phyloP scores from a whole-genome alignment of 768 basidiomycete species.

The Suillus occidentalis region DNA sequence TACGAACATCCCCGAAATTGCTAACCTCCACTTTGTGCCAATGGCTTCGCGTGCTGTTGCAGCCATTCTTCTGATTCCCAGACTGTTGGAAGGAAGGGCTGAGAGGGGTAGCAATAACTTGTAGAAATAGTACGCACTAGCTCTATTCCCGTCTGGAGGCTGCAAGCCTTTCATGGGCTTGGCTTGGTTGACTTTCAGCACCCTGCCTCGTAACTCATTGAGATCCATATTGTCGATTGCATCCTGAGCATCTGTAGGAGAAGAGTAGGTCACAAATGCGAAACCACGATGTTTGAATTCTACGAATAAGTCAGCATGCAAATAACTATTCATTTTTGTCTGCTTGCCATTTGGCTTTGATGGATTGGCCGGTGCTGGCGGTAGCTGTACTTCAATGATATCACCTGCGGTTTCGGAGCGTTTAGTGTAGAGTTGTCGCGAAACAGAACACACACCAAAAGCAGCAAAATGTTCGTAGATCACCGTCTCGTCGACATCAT shows the following conservation, averaged over 20 bases:
- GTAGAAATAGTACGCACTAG: conserved; percentile 49
- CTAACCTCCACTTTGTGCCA: conserved; percentile 72
- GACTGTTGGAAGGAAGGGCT: conserved; percentile 46
- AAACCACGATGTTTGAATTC: conserved; percentile 90
- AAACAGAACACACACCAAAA: conserved; percentile 62
- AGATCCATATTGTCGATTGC: conserved; percentile 99
- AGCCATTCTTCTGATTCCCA: conserved; percentile 98
- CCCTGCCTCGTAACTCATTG: conserved; percentile 79
- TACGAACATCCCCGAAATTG: neutral
- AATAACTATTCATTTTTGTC: conserved; percentile 13
- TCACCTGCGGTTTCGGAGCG: conserved; percentile 58
- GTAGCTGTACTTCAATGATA: conserved; percentile 89
- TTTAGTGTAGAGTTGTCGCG: neutral
- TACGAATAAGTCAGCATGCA: conserved; percentile 24
- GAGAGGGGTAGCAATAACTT: conserved; percentile 2
- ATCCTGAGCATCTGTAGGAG: conserved; percentile 84
- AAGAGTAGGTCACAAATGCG: conserved; percentile 87
- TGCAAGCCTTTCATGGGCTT: conserved; percentile 76
- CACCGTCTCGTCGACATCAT: conserved; percentile 77
- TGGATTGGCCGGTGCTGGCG: conserved; percentile 73
- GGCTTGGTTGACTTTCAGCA: conserved; percentile 83
- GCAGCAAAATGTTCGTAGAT: conserved; percentile 81
- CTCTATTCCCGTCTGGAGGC: conserved; percentile 66
- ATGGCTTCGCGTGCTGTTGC: conserved; percentile 74
- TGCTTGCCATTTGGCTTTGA: conserved; percentile 55